Conservation (phyloP, 139 green algal species). For the Diplosphaera chodatii region DNA sequence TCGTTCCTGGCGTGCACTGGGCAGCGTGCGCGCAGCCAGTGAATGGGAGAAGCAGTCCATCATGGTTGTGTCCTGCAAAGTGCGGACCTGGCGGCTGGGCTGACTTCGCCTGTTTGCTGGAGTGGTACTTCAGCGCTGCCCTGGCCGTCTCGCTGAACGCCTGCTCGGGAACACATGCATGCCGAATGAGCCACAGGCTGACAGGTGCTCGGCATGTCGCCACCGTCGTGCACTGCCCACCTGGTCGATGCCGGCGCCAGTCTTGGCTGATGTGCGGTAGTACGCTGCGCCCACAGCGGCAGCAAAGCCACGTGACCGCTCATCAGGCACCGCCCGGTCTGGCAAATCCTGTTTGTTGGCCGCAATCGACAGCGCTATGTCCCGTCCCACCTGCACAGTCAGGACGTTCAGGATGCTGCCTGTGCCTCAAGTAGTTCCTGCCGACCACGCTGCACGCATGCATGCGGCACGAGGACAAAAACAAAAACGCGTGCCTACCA, state of each 20-base stretch:
- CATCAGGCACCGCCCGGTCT: slow-evolving; percentile 1
- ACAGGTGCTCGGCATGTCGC: too few species aligned
- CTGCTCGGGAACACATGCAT: not conserved
- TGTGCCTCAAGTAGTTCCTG: too few species aligned
- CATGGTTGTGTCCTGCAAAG: too few species aligned
- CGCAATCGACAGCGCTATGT: slow-evolving; percentile 7
- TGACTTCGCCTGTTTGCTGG: not conserved
- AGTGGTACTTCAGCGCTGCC: not conserved
- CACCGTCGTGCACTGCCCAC: not conserved
- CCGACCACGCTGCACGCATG: too few species aligned
- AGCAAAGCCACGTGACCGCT: not conserved
- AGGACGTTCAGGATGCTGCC: too few species aligned
- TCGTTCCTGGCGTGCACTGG: too few species aligned
- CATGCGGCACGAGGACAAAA: too few species aligned
- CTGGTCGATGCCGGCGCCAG: slow-evolving; percentile 1
- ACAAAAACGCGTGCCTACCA: slow-evolving; percentile 7
- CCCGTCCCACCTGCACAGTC: slow-evolving; percentile 1
- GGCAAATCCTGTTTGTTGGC: slow-evolving; percentile 10
- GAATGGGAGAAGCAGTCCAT: too few species aligned
- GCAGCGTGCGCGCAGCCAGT: too few species aligned
- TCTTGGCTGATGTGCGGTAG: slow-evolving; percentile 2
- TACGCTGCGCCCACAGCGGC: not conserved
- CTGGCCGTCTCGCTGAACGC: not conserved
- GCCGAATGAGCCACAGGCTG: too few species aligned
- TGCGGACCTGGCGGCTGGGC: too few species aligned